Base-by-base conservation (phyloP, 495 filamentous ascomycete genomes). In the Elasticomyces elasticus region DNA sequence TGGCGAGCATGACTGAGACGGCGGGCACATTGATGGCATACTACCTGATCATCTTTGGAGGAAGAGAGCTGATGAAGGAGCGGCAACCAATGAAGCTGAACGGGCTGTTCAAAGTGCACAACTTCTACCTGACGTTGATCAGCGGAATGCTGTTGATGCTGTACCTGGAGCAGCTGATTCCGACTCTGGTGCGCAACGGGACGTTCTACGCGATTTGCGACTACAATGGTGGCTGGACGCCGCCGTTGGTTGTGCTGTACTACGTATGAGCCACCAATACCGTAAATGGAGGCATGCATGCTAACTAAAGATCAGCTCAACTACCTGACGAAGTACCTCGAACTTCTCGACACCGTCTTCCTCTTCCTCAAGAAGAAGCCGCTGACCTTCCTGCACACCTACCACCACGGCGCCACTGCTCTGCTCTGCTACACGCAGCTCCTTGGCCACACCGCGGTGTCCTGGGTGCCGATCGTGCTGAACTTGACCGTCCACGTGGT, bases 351-450 rank as follows among this genome's bases (percentile, higher is more conserved):
- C 66, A 90, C 86, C 48, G 76, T 84, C 60, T 90, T 90, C 76
- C 70, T 90, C 52, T 82, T 88, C 71, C 71, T 89, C 60, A 89
- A 89, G 80, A 90, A 90, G 76, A 90, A 89, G 76, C 86, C 86
- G 27, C 70, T 87, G 66, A 86, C 86, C 66, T 90, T 90, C 79
- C 81, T 90, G 43, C 86, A 90, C 75, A 86, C 82, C 71, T 89
- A 89, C 69, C 85, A 89, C 73, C 84, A 90, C 66, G 85, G 85
- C 65, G 85, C 85, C 22, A 90, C 85, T 7, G 85, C 86, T 46
- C 79, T 88, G 57, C 83, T 90, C 61, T 90, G 85, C 81, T 90
- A 86, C 72, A 87, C 84, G 53, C 85, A 90, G 70, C 78, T 90
- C 57, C 76, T 87, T 55, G 85, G 85, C 54, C 74, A 79, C 58